Percentiles rank a stretch among this genome's conserved stretches.
Evolutionary conservation across 306 rosid species (phyloP).

Genomic region (Pyrus betulifolia): DNA sequence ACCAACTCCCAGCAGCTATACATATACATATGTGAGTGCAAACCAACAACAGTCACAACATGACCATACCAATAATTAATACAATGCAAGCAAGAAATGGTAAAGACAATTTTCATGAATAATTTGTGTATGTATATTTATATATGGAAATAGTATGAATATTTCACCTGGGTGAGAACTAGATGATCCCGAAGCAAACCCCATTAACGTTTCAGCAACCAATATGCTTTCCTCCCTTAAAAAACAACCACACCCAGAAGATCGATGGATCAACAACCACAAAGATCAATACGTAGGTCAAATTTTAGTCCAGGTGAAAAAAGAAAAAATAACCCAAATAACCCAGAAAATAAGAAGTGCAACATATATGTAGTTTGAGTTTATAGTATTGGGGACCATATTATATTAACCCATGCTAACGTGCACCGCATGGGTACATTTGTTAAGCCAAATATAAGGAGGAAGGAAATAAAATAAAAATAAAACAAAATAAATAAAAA

Average conservation of each 20-base stretch:
- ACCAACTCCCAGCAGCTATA: conserved; percentile 42
- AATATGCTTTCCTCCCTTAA: conserved; percentile 40
- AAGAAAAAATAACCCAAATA: not conserved
- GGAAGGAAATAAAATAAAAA: conserved; percentile 15
- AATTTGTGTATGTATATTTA: not conserved
- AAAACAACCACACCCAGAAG: conserved; percentile 22
- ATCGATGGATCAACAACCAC: conserved; percentile 7
- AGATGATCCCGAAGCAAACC: conserved; percentile 31
- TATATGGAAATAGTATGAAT: not conserved
- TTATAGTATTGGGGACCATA: conserved; percentile 52
- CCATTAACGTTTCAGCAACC: conserved; percentile 31
- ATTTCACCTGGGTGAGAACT: conserved; percentile 48
- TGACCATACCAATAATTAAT: not conserved
- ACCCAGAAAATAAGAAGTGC: conserved; percentile 8
- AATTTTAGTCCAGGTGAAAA: conserved; percentile 20
- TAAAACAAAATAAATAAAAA: not conserved
- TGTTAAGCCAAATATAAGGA: conserved; percentile 33
- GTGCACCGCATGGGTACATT: conserved; percentile 61
- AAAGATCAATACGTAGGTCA: not conserved
- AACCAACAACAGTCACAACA: not conserved
- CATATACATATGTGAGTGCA: not conserved
- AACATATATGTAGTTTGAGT: conserved; percentile 4
- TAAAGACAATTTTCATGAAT: not conserved
- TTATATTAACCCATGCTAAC: conserved; percentile 33
- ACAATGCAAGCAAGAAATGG: not conserved